Evolutionary conservation across 1,284 basidiomycete genomes (phyloP), one percentile per base, ranked within the genome.

Genomic region (Meira miltonrushii): DNA sequence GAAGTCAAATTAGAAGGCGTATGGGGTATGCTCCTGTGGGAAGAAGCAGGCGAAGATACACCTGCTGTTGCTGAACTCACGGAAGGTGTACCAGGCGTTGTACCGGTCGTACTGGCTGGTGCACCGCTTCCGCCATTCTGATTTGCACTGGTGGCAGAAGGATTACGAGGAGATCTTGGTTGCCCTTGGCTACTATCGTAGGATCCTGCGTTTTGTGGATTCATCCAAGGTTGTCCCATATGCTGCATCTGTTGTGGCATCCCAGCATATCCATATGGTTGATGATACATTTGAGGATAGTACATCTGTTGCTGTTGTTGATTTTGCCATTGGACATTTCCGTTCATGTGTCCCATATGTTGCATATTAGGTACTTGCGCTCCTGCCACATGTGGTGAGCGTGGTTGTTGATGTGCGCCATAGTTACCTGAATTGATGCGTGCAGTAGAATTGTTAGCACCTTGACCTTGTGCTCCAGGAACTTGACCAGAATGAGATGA

Each of bases 101-200:
- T 33, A 33, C 28, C 8, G 28, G 28, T 33, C 3, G 8, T 8
- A 33, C 28, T 33, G 28, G 28, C 8, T 33, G 28, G 28, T 4
- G 28, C 28, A 33, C 28, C 28, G 28, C 28, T 33, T 33, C 28
- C 28, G 28, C 28, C 28, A 33, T 33, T 33, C 28, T 33, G 28
- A 33, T 33, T 33, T 33, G 28, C 28, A 33, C 28, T 68, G 41
- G 72, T 72, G 6, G 72, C 58, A 19, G 66, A 60, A 37, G 71
- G 56, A 63, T 66, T 66, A 33, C 70, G 65, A 17, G 72, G 72
- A 59, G 72, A 74, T 38, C 69, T 61, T 13, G 71, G 71, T 21
- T 40, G 53, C 12, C 25, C 12, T 66, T 70, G 54, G 59, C 65
- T 39, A 61, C 61, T 66, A 43, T 73, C 71, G 57, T 66, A 72